Percentiles rank a stretch among this genome's conserved stretches.
Conservation (phyloP, 2,329 filamentous ascomycete species). For the Alternaria arborescens region DNA sequence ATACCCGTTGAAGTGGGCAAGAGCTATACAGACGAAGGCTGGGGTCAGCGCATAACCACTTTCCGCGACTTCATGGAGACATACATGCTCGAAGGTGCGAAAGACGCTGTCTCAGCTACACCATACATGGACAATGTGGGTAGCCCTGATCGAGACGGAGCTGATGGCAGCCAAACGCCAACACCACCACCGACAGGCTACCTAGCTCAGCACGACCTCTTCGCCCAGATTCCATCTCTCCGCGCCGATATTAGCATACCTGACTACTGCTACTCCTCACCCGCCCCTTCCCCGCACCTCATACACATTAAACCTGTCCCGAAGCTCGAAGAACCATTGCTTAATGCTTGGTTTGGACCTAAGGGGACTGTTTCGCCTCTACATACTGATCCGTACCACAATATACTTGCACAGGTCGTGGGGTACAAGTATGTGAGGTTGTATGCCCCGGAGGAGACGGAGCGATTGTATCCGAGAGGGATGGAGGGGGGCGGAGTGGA, state of each 20-base stretch:
- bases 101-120: neutral
- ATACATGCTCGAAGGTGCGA: slow-evolving; percentile 61
- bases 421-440: slow-evolving; percentile 92
- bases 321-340: slow-evolving; percentile 64
- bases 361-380: slow-evolving; percentile 87
- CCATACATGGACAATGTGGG: neutral
- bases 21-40: slow-evolving; percentile 85
- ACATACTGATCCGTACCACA: slow-evolving; percentile 94
- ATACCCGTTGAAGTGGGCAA: slow-evolving; percentile 87
- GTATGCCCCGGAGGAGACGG: slow-evolving; percentile 73
- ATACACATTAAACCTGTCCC: slow-evolving; percentile 24
- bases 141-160: no score
- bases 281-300: slow-evolving; percentile 47
- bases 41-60: slow-evolving; percentile 81
- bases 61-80: slow-evolving; percentile 74
- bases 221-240: slow-evolving; percentile 80
- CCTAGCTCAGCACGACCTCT: slow-evolving; percentile 89
- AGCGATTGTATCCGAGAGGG: slow-evolving; percentile 67
- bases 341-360: slow-evolving; percentile 95
- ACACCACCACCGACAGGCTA: slow-evolving; percentile 68
- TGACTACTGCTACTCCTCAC: slow-evolving; percentile 81
- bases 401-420: slow-evolving; percentile 87
- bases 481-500: slow-evolving; percentile 74
- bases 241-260: slow-evolving; percentile 79
- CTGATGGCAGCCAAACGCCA: neutral